Conservation (phyloP, 495 filamentous ascomycete species). For the Amphirosellinia nigrospora region DNA sequence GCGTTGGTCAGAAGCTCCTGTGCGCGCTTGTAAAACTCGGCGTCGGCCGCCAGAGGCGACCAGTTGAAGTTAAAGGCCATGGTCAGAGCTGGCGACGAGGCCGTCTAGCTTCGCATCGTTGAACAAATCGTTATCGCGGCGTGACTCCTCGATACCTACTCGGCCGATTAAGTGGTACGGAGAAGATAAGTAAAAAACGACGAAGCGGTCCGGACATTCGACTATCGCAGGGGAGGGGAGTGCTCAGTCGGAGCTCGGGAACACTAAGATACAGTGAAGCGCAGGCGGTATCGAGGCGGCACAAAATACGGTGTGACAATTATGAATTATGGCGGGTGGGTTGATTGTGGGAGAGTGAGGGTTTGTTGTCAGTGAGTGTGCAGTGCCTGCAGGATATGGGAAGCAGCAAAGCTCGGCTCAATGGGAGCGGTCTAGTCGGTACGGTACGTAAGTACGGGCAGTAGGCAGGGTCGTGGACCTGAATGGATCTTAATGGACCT, state of each 20-base stretch:
- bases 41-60: conserved; percentile 96
- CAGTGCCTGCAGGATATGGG: not conserved
- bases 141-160: too few species aligned
- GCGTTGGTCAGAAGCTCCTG: conserved; percentile 93
- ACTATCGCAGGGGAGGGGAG: conserved; percentile 10
- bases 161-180: conserved; percentile 13
- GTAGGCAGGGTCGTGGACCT: not conserved
- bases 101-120: conserved; percentile 22
- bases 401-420: conserved; percentile 14
- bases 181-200: not conserved
- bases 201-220: not conserved
- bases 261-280: not conserved
- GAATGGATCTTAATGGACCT: not conserved
- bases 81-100: conserved; percentile 28
- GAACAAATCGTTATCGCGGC: conserved; percentile 6
- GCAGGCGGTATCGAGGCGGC: not conserved
- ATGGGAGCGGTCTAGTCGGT: conserved; percentile 9
- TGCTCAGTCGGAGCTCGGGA: not conserved
- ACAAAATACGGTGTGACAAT: not conserved
- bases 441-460: too few species aligned
- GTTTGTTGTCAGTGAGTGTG: not conserved
- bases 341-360: not conserved
- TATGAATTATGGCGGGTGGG: not conserved
- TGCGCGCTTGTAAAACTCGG: conserved; percentile 85
- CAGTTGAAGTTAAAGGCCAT: conserved; percentile 99